Base-by-base conservation (phyloP, 306 rosid genomes). In the Adenanthera pavonina region DNA sequence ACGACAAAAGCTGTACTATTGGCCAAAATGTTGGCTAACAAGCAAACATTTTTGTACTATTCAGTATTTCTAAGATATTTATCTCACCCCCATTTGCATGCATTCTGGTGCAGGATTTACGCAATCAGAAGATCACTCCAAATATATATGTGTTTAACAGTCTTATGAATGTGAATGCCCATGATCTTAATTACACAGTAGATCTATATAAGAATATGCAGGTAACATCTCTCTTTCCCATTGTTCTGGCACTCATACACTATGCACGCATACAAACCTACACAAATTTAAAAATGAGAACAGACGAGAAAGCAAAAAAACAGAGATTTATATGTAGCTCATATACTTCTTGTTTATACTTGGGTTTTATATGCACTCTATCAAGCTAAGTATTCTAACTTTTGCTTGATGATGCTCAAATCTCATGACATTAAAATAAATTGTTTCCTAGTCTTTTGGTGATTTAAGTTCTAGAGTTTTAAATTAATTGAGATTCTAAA, bases 111-210 rank as follows among this genome's bases (percentile, higher is more conserved):
- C 94, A 95, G 99, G 99, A 95, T 66, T 81, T 93, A 89, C 89
- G 86, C 65, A 89, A 65, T 78, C 92, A 93, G 90, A 90, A 93
- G 85, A 88, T 93, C 77, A 87, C 86, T 83, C 97, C 99, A 9
- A 95, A 95, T 85, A 88, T 89, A 51, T 95, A 90, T 48, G 95
- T 95, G 53, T 88, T 91, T 88, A 95, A 95, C 94, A 93, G 99
- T 88, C 94, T 95, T 83, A 95, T 95, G 99, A 95, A 95, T 61
- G 97, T 85, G 84, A 95, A 95, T 51, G 85, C 97, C 78, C 91
- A 77, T 83, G 97, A 95, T 78, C 85, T 95, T 87, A 90, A 78
- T 88, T 95, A 95, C 89, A 85, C 90, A 20, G 84, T 90, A 62
- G 81, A 82, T 19, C 84, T 92, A 68, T 89, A 90, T 85, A 86